Percentiles rank a stretch among this genome's conserved stretches.
phyloP scores from a whole-genome alignment of 225 moss, liverwort and hornwort genomes.

The Marchantia paleacea region DNA sequence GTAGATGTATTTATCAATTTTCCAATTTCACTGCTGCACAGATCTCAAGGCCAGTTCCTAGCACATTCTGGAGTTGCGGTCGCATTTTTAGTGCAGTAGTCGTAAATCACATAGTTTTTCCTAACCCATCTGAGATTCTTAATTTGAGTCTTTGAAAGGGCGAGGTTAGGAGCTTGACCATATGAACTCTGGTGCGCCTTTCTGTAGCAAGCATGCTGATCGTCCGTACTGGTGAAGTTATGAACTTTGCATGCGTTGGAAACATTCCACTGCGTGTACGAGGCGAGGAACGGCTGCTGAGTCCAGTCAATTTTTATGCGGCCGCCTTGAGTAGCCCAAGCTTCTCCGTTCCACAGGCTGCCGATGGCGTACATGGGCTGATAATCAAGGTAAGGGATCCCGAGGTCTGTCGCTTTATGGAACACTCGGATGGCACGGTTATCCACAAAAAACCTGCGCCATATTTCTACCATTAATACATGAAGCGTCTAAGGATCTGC shows the following conservation, averaged over 20 bases:
- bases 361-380: conserved; percentile 70
- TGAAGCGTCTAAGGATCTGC: no score
- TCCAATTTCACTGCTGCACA: no score
- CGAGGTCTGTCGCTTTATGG: conserved; percentile 45
- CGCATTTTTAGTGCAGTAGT: background rate
- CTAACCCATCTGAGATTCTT: background rate
- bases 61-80: background rate
- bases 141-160: background rate
- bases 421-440: conserved; percentile 56
- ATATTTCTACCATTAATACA: no score
- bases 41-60: background rate
- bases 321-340: conserved; percentile 70
- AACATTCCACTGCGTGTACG: conserved; percentile 57
- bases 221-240: background rate
- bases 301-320: conserved; percentile 50
- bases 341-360: conserved; percentile 62
- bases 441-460: conserved; percentile 68
- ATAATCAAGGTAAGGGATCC: conserved; percentile 56
- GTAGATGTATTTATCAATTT: no score
- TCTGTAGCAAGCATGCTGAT: background rate
- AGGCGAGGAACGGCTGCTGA: conserved; percentile 44
- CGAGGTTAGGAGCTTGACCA: background rate
- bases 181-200: conserved; percentile 1
- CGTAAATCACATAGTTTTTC: background rate
- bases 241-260: background rate